Conservation (phyloP, 345 rosid genomes). For the Gossypium anomalum region DNA sequence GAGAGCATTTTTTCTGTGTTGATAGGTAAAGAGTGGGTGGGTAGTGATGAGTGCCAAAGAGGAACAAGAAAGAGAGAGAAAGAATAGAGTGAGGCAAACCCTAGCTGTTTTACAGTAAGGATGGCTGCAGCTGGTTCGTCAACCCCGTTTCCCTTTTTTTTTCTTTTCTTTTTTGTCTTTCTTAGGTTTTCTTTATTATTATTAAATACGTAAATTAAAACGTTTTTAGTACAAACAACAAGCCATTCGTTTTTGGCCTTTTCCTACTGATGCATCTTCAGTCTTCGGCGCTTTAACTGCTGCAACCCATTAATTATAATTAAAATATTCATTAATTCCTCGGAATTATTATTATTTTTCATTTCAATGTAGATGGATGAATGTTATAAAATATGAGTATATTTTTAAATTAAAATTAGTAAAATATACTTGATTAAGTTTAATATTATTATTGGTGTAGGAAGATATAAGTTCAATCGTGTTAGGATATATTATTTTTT, state of each 20-base stretch:
- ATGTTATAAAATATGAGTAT: too few species aligned
- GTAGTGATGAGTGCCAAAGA: background rate
- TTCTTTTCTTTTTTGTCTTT: background rate
- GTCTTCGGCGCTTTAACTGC: too few species aligned
- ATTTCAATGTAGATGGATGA: too few species aligned
- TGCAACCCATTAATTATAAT: too few species aligned
- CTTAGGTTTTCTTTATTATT: background rate
- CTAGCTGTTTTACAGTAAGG: background rate
- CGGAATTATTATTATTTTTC: too few species aligned
- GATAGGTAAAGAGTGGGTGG: constrained; percentile 3
- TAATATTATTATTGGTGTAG: too few species aligned
- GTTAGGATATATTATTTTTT: fast-evolving
- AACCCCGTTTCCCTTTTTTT: background rate
- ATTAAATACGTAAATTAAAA: background rate
- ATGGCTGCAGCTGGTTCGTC: background rate
- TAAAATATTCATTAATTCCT: too few species aligned
- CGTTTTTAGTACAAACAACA: background rate
- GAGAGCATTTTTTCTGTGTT: background rate
- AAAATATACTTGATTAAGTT: too few species aligned
- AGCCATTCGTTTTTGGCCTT: too few species aligned
- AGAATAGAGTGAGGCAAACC: background rate
- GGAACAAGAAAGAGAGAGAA: too few species aligned
- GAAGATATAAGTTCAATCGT: fast-evolving
- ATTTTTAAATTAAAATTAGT: too few species aligned
- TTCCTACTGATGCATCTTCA: too few species aligned